These are phyloP conservation scores for Coniochaeta prunicola DNA, from an alignment of 2,329 filamentous ascomycete species.

Conservation along the genomic window DNA sequence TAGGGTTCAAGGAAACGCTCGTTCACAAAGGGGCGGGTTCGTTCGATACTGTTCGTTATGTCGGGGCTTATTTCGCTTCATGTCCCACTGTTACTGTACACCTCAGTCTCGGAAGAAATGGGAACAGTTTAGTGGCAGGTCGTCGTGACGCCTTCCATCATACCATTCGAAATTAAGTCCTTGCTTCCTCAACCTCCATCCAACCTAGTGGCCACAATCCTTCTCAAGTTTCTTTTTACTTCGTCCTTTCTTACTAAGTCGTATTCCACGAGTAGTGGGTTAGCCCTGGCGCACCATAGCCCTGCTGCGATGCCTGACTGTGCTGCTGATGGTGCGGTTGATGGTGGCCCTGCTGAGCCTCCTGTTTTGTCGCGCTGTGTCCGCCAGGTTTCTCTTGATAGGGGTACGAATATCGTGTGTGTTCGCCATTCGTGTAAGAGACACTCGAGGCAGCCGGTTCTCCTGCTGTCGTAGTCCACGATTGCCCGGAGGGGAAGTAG, in stretches of 20 bases:
- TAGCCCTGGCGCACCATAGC: slow-evolving; percentile 34
- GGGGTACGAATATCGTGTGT: slow-evolving; percentile 40
- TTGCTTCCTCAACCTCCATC: not conserved
- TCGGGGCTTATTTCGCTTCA: not conserved
- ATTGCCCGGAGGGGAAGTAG: slow-evolving; percentile 44
- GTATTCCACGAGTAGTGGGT: slow-evolving; percentile 53
- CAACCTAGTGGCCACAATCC: not conserved
- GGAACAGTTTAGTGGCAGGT: not conserved
- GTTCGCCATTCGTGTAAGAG: slow-evolving; percentile 37
- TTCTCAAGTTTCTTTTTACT: not conserved
- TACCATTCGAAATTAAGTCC: not conserved
- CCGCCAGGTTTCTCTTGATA: slow-evolving; percentile 38
- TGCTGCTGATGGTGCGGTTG: slow-evolving; percentile 20
- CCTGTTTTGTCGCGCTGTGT: slow-evolving; percentile 20
- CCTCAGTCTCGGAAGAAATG: too few relatives aligned
- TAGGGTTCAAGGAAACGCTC: not conserved
- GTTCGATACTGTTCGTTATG: not conserved
- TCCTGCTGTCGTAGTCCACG: slow-evolving; percentile 44
- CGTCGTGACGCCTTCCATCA: not conserved
- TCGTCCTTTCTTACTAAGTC: slow-evolving; percentile 23
- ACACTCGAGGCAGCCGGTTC: slow-evolving; percentile 34
- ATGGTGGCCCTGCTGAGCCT: slow-evolving; percentile 27
- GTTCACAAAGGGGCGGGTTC: not conserved
- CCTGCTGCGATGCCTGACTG: slow-evolving; percentile 1
- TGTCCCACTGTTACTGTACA: not conserved